Base-by-base conservation (phyloP, 208 protist genomes). In the Wallacemonas collosoma region DNA sequence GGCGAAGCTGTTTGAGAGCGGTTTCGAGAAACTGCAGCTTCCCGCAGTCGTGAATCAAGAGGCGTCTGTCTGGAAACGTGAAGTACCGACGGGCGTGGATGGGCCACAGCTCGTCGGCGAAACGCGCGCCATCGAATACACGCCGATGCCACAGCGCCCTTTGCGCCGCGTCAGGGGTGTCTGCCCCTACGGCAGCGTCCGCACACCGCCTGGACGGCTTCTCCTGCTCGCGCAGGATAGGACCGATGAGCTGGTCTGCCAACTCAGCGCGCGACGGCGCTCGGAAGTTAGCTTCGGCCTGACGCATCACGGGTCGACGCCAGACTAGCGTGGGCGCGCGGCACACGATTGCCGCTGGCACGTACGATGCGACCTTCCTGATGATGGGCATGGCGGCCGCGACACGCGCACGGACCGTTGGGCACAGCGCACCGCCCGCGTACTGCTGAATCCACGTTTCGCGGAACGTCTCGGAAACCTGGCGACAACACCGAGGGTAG, bases 31-130 rank as follows among this genome's bases (percentile, higher is more conserved):
- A 88, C 72, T 98, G 95, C 54, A 99, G 75, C 81, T 99, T 99
- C 39, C 98, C 98, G 77, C 97, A 99, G 81, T 99, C 98, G 79
- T 97, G 96, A 75, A 99, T 97, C 2, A 99, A 56, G 3, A 99
- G 83, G 1, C 90, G 76, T 75, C 95, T 95, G 82, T 99, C 97
- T 1, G 98, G 98, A 69, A 99, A 99, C 69, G 75, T 85, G 68
- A 99, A 85, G 73, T 84, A 88, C 53, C 82, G 82, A 14, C 87
- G 85, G 15, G 93, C 80, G 51, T 92, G 83, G 2, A 94, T 72
- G 41, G 88, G 74, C 86, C 87, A 95, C 53, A 95, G 56, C 75
- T 95, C 90, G 3, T 39, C 14, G 36, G 86, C 56, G 68, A 93
- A 92, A 8, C 48, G 71, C 3, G 86, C 73, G 36, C 63, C 86